These are phyloP conservation scores for Obelidium mucronatum DNA, from an alignment of 192 early-diverging fungal species.

Conservation along the genomic window DNA sequence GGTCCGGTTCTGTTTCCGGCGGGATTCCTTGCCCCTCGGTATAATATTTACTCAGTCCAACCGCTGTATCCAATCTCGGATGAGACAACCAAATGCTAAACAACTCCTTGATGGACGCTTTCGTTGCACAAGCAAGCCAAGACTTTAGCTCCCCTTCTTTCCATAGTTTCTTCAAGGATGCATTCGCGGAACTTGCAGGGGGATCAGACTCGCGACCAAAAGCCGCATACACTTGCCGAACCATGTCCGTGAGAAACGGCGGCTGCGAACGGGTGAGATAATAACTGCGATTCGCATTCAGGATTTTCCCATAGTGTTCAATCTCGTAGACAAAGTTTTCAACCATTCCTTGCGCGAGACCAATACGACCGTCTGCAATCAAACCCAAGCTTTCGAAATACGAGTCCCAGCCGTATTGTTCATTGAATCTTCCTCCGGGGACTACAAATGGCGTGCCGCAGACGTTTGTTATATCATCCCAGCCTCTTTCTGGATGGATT, in stretches of 20 bases:
- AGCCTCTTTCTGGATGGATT: slow-evolving; percentile 3
- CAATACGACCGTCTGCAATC: slow-evolving; percentile 82
- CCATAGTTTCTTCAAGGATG: slow-evolving; percentile 35
- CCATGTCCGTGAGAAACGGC: slow-evolving; percentile 98
- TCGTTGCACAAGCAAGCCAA: slow-evolving; percentile 76
- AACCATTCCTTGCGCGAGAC: slow-evolving; percentile 93
- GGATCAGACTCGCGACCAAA: slow-evolving; percentile 39
- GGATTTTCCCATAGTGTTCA: slow-evolving; percentile 97
- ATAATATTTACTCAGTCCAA: slow-evolving; percentile 84
- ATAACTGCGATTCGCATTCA: slow-evolving; percentile 98
- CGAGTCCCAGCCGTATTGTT: slow-evolving; percentile 98
- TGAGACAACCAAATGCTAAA: slow-evolving; percentile 87
- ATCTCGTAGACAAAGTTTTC: slow-evolving; percentile 98
- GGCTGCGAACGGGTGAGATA: slow-evolving; percentile 97
- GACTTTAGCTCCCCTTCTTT: slow-evolving; percentile 39
- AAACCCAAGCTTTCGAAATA: slow-evolving; percentile 77
- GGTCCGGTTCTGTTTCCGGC: slow-evolving; percentile 88
- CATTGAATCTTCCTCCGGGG: slow-evolving; percentile 98
- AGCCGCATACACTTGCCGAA: slow-evolving; percentile 75
- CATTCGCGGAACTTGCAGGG: neutral
- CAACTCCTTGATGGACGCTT: slow-evolving; percentile 91
- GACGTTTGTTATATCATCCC: slow-evolving; percentile 37
- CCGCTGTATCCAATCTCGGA: slow-evolving; percentile 77
- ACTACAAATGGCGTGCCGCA: slow-evolving; percentile 90
- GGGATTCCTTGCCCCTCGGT: slow-evolving; percentile 94